phyloP scores from a whole-genome alignment of 768 basidiomycete genomes.

The Lactarius indigo region DNA sequence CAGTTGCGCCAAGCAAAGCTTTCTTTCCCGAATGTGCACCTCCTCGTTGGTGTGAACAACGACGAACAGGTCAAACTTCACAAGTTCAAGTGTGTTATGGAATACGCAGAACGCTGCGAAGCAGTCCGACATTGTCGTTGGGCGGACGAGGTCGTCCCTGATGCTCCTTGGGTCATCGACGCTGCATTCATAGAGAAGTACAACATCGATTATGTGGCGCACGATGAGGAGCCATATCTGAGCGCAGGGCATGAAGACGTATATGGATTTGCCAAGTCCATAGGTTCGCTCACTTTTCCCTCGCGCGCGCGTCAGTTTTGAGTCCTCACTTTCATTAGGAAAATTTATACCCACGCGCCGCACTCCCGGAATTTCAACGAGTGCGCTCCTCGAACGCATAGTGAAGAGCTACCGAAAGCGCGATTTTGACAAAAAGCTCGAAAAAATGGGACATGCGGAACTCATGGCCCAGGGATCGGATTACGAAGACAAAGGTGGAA shows the following conservation, averaged over 20 bases:
- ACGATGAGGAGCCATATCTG: constrained; percentile 89
- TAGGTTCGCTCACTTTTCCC: constrained; percentile 49
- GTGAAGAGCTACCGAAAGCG: constrained; percentile 81
- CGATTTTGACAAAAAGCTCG: constrained; percentile 85
- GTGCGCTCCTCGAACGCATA: constrained; percentile 87
- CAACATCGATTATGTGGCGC: constrained; percentile 94
- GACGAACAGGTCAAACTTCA: constrained; percentile 76
- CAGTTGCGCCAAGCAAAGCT: constrained; percentile 97
- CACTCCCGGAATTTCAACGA: constrained; percentile 93
- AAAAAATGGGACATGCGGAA: constrained; percentile 79
- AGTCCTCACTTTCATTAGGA: constrained; percentile 43
- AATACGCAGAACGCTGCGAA: constrained; percentile 87
- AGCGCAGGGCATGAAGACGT: constrained; percentile 81
- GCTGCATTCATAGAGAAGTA: constrained; percentile 79
- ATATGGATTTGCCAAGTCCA: constrained; percentile 74
- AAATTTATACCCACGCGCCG: constrained; percentile 94
- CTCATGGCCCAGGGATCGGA: constrained; percentile 56
- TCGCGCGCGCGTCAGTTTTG: neutral
- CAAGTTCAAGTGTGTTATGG: constrained; percentile 86
- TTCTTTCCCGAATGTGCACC: constrained; percentile 84
- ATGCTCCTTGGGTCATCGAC: constrained; percentile 88
- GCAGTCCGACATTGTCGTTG: constrained; percentile 94
- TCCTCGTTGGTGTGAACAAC: constrained; percentile 90
- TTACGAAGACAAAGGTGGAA: constrained; percentile 30
- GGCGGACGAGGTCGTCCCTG: constrained; percentile 91